These are phyloP conservation scores for Hygrocybe coccinea DNA, from an alignment of 768 basidiomycete genomes.

Conservation along the genomic window DNA sequence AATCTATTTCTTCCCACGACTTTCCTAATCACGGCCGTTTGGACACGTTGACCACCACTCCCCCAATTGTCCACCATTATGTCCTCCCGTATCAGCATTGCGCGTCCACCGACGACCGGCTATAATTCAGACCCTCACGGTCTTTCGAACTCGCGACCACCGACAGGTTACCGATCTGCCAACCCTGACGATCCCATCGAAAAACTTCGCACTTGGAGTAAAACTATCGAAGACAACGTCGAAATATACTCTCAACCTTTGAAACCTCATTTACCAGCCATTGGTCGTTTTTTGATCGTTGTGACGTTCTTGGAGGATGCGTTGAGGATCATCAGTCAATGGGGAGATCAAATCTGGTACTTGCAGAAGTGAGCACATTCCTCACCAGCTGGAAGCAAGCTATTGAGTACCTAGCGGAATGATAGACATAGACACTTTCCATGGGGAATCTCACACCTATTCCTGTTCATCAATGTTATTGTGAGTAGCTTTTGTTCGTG, in stretches of 20 bases:
- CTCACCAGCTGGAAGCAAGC: not conserved
- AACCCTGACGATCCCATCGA: constrained; percentile 80
- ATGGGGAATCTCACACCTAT: constrained; percentile 91
- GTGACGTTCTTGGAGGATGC: constrained; percentile 99
- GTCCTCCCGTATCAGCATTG: constrained; percentile 80
- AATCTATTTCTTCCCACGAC: constrained; percentile 1
- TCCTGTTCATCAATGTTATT: constrained; percentile 86
- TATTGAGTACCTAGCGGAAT: not conserved
- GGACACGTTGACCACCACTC: not conserved
- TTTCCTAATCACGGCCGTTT: not conserved
- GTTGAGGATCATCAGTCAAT: constrained; percentile 87
- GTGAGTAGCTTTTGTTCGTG: constrained; percentile 51
- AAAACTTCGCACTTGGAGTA: constrained; percentile 64
- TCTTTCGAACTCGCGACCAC: constrained; percentile 65
- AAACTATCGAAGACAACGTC: constrained; percentile 83
- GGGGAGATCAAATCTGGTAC: constrained; percentile 98
- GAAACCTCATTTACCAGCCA: constrained; percentile 88
- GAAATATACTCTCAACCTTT: constrained; percentile 92
- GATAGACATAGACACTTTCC: constrained; percentile 89
- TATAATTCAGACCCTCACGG: constrained; percentile 76
- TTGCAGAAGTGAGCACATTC: constrained; percentile 72
- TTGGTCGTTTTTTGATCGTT: constrained; percentile 95
- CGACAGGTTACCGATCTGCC: constrained; percentile 70
- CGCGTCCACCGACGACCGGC: constrained; percentile 57
- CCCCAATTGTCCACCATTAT: constrained; percentile 56